Evolutionary conservation across 257 asterid genomes (phyloP).

Genomic region (Knoxia roxburghii): DNA sequence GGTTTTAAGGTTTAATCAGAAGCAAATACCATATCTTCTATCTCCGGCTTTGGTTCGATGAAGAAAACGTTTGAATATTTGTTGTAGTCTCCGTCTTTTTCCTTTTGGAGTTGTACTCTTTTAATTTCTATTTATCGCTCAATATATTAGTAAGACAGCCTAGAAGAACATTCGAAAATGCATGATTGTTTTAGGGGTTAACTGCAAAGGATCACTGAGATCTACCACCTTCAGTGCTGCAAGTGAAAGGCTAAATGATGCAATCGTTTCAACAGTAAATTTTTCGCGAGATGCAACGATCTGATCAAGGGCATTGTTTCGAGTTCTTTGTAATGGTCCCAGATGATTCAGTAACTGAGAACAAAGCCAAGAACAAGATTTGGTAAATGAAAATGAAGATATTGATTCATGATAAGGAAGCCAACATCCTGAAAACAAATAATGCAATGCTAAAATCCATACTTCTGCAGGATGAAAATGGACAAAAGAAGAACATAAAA

Average conservation of each 20-base stretch:
- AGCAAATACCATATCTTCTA: no score
- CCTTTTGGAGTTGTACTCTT: no score
- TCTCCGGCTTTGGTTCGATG: no score
- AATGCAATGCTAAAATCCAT: neutral
- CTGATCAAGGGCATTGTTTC: conserved; percentile 67
- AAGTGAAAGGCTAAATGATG: conserved; percentile 65
- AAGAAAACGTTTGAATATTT: no score
- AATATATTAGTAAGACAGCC: no score
- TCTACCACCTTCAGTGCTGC: conserved; percentile 75
- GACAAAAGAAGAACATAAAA: conserved; percentile 12
- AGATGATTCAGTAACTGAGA: conserved; percentile 83
- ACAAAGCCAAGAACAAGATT: neutral
- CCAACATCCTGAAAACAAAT: conserved; percentile 43
- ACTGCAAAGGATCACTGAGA: conserved; percentile 38
- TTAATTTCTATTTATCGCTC: no score
- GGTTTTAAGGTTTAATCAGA: no score
- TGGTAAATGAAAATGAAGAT: conserved; percentile 1
- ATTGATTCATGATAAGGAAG: neutral
- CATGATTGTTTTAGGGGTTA: conserved; percentile 70
- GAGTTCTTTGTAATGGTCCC: conserved; percentile 94
- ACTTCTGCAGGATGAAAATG: neutral
- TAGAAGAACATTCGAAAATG: conserved; percentile 85
- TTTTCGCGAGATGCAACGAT: conserved; percentile 87
- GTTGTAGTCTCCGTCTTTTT: no score
- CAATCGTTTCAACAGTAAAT: conserved; percentile 70